phyloP scores from a whole-genome alignment of 2,329 filamentous ascomycete genomes.

The Trichoderma polysporum region DNA sequence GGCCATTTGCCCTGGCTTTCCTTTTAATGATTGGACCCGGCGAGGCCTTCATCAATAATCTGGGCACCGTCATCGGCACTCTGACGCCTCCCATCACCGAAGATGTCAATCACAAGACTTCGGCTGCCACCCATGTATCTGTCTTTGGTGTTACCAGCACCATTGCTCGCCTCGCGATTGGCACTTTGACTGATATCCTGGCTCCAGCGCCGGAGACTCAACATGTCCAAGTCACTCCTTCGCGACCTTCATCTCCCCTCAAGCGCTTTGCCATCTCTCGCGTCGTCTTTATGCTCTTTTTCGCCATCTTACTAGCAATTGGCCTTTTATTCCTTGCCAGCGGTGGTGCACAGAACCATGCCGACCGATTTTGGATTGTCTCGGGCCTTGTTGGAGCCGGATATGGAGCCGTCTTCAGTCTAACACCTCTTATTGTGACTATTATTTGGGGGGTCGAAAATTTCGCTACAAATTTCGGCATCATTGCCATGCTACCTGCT shows the following conservation, averaged over 20 bases:
- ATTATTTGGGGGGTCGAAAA: conserved; percentile 99
- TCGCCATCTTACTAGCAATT: conserved; percentile 69
- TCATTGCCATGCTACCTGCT: conserved; percentile 89
- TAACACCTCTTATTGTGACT: conserved; percentile 89
- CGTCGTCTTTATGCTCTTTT: conserved; percentile 73
- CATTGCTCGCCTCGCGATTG: conserved; percentile 83
- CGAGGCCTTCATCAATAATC: conserved; percentile 97
- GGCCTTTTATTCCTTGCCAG: conserved; percentile 78
- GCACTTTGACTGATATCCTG: conserved; percentile 82
- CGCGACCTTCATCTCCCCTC: conserved; percentile 29
- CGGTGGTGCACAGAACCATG: conserved; percentile 70
- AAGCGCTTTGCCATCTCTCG: conserved; percentile 67
- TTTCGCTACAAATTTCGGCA: conserved; percentile 97
- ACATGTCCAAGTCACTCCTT: conserved; percentile 48
- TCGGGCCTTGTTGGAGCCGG: conserved; percentile 83
- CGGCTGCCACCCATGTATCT: conserved; percentile 84
- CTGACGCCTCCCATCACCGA: conserved; percentile 62
- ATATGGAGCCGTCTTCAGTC: conserved; percentile 87
- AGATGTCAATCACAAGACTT: conserved; percentile 47
- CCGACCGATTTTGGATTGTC: conserved; percentile 79
- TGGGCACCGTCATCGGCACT: conserved; percentile 90
- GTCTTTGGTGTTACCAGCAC: conserved; percentile 91
- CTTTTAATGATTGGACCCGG: conserved; percentile 91
- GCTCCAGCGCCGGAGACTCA: conserved; percentile 66
- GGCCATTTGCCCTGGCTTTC: conserved; percentile 87